A percentile compares a stretch with the other conserved stretches of the same genome.
Evolutionary conservation across 805 yeast genomes (phyloP).

Genomic region (Cyberlindnera euphorbiiphila): DNA sequence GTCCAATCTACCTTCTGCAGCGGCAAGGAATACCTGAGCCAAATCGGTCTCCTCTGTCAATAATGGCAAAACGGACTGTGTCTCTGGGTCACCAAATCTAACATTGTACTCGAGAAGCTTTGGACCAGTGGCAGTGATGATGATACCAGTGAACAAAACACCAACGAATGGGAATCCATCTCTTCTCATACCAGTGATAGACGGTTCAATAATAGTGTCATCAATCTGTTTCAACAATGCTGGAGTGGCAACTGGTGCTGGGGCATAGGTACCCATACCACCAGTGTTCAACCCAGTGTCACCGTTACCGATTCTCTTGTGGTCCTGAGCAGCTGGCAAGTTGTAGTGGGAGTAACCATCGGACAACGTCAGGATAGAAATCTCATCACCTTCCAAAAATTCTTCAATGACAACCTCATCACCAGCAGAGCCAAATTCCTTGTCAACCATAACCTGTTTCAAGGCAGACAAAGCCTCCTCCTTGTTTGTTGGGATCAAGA

Average conservation of each 20-base stretch:
- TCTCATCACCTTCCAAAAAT: slow-evolving; percentile 93
- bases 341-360: slow-evolving; percentile 92
- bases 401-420: slow-evolving; percentile 95
- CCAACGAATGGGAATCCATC: slow-evolving; percentile 97
- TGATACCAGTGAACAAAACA: slow-evolving; percentile 90
- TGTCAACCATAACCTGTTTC: slow-evolving; percentile 83
- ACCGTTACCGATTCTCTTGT: slow-evolving; percentile 90
- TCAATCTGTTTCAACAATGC: slow-evolving; percentile 67
- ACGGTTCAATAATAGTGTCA: slow-evolving; percentile 75
- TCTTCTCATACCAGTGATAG: slow-evolving; percentile 92
- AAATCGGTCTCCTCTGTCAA: slow-evolving; percentile 82
- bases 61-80: slow-evolving; percentile 92
- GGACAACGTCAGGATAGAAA: slow-evolving; percentile 83
- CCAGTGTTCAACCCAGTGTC: slow-evolving; percentile 97
- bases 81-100: slow-evolving; percentile 98
- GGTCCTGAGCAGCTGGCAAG: slow-evolving; percentile 98
- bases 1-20: slow-evolving; percentile 92
- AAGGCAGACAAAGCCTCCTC: slow-evolving; percentile 85
- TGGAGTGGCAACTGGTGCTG: slow-evolving; percentile 92
- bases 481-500: slow-evolving; percentile 78
- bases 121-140: slow-evolving; percentile 85
- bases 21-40: slow-evolving; percentile 87
- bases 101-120: slow-evolving; percentile 96
- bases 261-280: slow-evolving; percentile 99
- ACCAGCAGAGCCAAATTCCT: slow-evolving; percentile 90